phyloP scores from a whole-genome alignment of 2,329 filamentous ascomycete genomes.

The Colletotrichum sp. region DNA sequence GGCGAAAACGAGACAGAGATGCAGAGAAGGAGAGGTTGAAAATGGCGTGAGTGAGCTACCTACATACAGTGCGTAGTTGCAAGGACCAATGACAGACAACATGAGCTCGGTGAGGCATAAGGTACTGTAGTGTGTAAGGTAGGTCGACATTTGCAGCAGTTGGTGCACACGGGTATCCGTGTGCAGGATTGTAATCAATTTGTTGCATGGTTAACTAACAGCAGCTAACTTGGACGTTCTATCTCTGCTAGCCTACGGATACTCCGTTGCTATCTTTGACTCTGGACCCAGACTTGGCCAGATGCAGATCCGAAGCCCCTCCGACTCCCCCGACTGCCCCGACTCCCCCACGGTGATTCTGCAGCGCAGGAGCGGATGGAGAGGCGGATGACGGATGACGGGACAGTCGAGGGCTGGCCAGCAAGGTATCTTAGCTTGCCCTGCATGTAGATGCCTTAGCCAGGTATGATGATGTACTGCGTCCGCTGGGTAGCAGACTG shows the following conservation, averaged over 20 bases:
- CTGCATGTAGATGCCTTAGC: background rate
- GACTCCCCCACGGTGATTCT: no score
- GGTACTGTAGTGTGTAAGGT: no score
- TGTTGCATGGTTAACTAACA: background rate
- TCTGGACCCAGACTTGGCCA: background rate
- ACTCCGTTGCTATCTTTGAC: background rate
- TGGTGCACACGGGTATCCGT: no score
- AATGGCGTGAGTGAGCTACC: background rate
- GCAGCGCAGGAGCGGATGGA: background rate
- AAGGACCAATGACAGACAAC: no score
- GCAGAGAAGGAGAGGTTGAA: background rate
- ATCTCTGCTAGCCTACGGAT: background rate
- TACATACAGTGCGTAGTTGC: no score
- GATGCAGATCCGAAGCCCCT: background rate
- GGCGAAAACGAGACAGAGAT: background rate
- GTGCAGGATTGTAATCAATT: no score
- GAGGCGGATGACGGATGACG: conserved; percentile 1
- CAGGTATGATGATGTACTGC: background rate
- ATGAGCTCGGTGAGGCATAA: background rate
- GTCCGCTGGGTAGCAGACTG: background rate
- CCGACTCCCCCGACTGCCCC: no score
- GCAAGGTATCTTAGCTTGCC: background rate
- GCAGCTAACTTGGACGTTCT: background rate
- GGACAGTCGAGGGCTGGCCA: background rate
- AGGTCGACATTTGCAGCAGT: no score